Conservation (phyloP, 495 filamentous ascomycete species). For the Amorphotheca resinae region DNA sequence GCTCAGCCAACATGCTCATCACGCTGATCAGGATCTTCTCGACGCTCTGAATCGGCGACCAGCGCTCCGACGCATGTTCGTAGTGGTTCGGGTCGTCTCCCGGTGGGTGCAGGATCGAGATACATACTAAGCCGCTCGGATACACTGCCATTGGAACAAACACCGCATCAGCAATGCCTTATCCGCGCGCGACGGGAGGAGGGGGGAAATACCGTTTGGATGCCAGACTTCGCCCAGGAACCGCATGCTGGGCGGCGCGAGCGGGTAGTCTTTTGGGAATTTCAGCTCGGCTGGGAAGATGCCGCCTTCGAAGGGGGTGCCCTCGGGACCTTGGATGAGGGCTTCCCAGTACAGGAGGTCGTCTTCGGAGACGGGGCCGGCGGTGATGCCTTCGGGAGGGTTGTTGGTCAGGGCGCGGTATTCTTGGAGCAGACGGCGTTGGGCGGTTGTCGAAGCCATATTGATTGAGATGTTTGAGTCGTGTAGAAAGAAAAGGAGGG, state of each 20-base stretch:
- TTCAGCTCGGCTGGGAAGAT: conserved; percentile 87
- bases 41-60: conserved; percentile 92
- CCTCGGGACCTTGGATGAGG: conserved; percentile 87
- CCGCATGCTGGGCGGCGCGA: conserved; percentile 87
- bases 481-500: neutral
- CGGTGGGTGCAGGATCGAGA: conserved; percentile 95
- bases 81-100: conserved; percentile 98
- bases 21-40: conserved; percentile 97
- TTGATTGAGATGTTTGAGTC: neutral
- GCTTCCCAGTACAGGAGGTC: conserved; percentile 97
- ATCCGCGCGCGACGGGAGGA: neutral
- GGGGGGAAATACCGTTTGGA: conserved; percentile 64
- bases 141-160: conserved; percentile 64
- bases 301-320: conserved; percentile 89
- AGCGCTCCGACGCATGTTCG: conserved; percentile 89
- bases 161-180: neutral
- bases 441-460: conserved; percentile 48
- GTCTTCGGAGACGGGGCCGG: conserved; percentile 85
- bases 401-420: conserved; percentile 74
- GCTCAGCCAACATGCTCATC: conserved; percentile 98
- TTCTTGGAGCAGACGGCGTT: conserved; percentile 92
- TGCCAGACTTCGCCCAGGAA: conserved; percentile 90
- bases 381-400: conserved; percentile 83
- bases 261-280: conserved; percentile 93
- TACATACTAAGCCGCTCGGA: conserved; percentile 82